Base-by-base conservation (phyloP, 2,329 filamentous ascomycete species). In the Colletotrichum aenigma region DNA sequence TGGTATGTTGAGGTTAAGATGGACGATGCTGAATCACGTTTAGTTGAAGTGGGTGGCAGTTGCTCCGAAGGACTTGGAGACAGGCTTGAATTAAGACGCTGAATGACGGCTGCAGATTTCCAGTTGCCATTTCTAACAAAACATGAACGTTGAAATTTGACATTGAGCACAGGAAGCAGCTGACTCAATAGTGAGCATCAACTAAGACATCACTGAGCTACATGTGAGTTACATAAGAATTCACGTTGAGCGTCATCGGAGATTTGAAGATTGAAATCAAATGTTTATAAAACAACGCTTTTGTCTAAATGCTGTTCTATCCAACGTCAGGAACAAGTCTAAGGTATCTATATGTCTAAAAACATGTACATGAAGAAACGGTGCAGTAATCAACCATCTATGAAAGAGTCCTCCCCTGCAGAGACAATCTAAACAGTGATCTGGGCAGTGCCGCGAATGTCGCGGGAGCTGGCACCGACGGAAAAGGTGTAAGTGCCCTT, bases 401-500 rank as follows among this genome's bases (percentile, higher is more conserved):
- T 0, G n/a, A 30, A 21, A 5, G 15, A 7, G 18, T 60, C 58
- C 7, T 56, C 8, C 7, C 36, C 38, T 4, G 24, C 15, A 30
- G 5, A 24, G 24, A 52, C 26, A 4, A 69, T 32, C 52, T 55
- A 71, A 12, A 75, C 26, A 13, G 73, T 67, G 18, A 75, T 67
- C 21, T 75, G 69, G 1, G 69, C 56, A n/a, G 38, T 32, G 55
- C 62, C 69, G 34, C 69, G 69, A 30, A 75, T 67, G n/a, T 75
- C 73, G 16, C 69, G 73, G 21, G 69, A 71, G 70, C 73, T 75
- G 30, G 69, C 43, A 28, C 70, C 73, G 2, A 75, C 73, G 4
- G 69, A 43, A 5, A 76, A 56, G n/a, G 65, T 74, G 64, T 79
- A 79, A 36, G 79, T 77, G 30, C 84, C 82, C 6, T 79, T 80